Percentiles rank a stretch among this genome's conserved stretches.
Evolutionary conservation across 768 basidiomycete species (phyloP).

Genomic region (Kwoniella newhampshirensis): DNA sequence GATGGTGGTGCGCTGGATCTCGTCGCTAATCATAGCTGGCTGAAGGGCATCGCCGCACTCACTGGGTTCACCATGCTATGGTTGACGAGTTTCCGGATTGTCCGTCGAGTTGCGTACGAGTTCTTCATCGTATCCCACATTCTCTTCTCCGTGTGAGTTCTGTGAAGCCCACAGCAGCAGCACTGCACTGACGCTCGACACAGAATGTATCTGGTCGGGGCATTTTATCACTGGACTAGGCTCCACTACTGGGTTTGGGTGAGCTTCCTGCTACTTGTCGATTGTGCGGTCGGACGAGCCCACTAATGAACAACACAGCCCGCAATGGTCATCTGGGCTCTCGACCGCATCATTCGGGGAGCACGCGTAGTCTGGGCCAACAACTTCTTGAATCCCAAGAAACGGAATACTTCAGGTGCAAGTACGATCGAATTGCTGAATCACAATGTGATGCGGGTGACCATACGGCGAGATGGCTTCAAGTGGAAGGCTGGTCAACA

Average conservation of each 20-base stretch:
- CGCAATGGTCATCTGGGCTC: slow-evolving; percentile 44
- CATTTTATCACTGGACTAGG: slow-evolving; percentile 38
- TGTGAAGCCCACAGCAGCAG: background rate
- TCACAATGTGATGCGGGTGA: slow-evolving; percentile 36
- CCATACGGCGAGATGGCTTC: slow-evolving; percentile 16
- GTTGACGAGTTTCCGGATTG: slow-evolving; percentile 36
- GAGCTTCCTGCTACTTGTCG: background rate
- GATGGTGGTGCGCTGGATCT: background rate
- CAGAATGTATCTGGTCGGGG: slow-evolving; percentile 38
- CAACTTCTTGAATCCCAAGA: slow-evolving; percentile 26
- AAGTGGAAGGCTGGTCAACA: slow-evolving; percentile 34
- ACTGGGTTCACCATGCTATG: slow-evolving; percentile 35
- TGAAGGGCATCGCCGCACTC: slow-evolving; percentile 37
- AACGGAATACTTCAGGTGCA: slow-evolving; percentile 11
- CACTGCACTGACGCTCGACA: background rate
- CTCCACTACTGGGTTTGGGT: slow-evolving; percentile 38
- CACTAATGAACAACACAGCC: slow-evolving; percentile 27
- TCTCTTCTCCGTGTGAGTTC: slow-evolving; percentile 40
- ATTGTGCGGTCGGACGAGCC: slow-evolving; percentile 6
- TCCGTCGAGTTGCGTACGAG: slow-evolving; percentile 49
- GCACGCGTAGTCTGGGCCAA: slow-evolving; percentile 42
- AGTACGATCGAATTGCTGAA: slow-evolving; percentile 31
- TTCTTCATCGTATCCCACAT: slow-evolving; percentile 52
- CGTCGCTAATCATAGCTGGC: background rate
- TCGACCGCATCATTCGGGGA: slow-evolving; percentile 46